A percentile compares a stretch with the other conserved stretches of the same genome.
Conservation (phyloP, 1,284 basidiomycete species). For the Flammula alnicola region DNA sequence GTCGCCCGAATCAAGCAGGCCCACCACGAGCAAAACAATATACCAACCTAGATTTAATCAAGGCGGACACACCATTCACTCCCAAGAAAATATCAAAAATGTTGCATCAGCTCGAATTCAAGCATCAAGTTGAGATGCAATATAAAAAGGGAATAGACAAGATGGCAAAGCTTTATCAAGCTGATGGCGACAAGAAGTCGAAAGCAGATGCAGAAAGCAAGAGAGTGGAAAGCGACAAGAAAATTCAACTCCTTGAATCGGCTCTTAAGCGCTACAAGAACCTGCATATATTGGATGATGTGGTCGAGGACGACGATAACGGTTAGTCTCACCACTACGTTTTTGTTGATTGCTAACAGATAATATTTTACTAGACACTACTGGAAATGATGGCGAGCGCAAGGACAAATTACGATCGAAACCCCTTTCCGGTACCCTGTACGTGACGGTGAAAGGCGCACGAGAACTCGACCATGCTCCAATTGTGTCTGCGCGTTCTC, state of each 20-base stretch:
- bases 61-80: slow-evolving; percentile 96
- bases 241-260: slow-evolving; percentile 91
- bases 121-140: slow-evolving; percentile 97
- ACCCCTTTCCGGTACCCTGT: slow-evolving; percentile 92
- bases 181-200: slow-evolving; percentile 95
- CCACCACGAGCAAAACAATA: slow-evolving; percentile 53
- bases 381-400: slow-evolving; percentile 82
- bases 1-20: slow-evolving; percentile 39
- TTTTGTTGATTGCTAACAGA: not conserved
- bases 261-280: slow-evolving; percentile 97
- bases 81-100: slow-evolving; percentile 97
- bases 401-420: slow-evolving; percentile 92
- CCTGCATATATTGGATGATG: slow-evolving; percentile 91
- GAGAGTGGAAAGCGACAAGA: slow-evolving; percentile 92
- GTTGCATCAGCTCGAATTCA: slow-evolving; percentile 99
- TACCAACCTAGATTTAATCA: slow-evolving; percentile 90
- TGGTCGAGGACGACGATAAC: slow-evolving; percentile 81
- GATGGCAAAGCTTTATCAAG: slow-evolving; percentile 95
- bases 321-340: slow-evolving; percentile 40
- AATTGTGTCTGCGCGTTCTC: slow-evolving; percentile 58
- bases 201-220: slow-evolving; percentile 93
- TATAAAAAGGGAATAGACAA: slow-evolving; percentile 99
- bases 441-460: slow-evolving; percentile 88
- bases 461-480: slow-evolving; percentile 96
- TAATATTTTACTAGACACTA: slow-evolving; percentile 32